These are phyloP conservation scores for Colletotrichum sp. DNA, from an alignment of 2,329 filamentous ascomycete species.

Conservation along the genomic window DNA sequence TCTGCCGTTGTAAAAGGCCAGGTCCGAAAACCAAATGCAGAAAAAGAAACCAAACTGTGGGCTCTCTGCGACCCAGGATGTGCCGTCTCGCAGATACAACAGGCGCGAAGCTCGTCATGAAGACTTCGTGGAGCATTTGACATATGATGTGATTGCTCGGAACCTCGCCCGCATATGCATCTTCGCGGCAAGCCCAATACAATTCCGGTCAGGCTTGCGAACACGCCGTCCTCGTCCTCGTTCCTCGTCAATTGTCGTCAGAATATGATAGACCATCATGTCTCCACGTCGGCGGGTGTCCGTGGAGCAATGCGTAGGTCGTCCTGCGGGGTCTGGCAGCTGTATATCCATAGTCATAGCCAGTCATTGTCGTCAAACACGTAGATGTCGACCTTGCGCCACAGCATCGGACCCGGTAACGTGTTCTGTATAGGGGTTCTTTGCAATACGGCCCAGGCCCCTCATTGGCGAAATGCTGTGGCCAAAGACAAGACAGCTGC, in stretches of 20 bases:
- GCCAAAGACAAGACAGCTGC: background rate
- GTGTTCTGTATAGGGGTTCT: background rate
- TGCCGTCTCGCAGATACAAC: background rate
- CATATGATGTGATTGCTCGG: background rate
- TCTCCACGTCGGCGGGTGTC: background rate
- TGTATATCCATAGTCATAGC: background rate
- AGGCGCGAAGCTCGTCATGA: background rate
- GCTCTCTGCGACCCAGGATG: background rate
- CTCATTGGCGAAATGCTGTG: background rate
- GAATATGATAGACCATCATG: background rate
- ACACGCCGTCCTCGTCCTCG: background rate
- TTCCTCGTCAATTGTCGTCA: background rate
- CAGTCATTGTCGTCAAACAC: background rate
- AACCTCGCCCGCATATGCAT: background rate
- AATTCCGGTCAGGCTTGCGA: slow-evolving; percentile 3
- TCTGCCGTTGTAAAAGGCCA: background rate
- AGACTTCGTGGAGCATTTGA: background rate
- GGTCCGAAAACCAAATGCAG: background rate
- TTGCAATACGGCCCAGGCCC: background rate
- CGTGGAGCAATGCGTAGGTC: background rate
- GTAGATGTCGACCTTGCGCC: background rate
- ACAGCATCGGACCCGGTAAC: background rate
- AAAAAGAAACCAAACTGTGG: background rate
- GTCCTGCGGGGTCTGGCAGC: background rate
- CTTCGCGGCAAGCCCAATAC: background rate